These are phyloP conservation scores for Pascua sp. DNA, from an alignment of 1,284 basidiomycete genomes.

Conservation along the genomic window DNA sequence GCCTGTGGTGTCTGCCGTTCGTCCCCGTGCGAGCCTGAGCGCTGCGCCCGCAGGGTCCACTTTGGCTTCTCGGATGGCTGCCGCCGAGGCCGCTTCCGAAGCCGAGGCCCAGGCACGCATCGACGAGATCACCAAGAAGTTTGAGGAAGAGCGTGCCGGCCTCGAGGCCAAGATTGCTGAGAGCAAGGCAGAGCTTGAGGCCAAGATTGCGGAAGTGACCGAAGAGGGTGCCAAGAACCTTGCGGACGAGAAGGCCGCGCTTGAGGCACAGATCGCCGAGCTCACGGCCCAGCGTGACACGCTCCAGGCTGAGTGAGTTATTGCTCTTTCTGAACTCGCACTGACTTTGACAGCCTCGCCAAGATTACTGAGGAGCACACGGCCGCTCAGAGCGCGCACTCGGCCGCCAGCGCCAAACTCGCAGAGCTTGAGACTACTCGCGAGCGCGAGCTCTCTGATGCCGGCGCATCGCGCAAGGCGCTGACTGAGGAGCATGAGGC, in stretches of 20 bases:
- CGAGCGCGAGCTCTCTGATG: conserved; percentile 5
- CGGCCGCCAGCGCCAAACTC: conserved; percentile 10
- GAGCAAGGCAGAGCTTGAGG: conserved; percentile 22
- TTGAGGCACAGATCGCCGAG: conserved; percentile 22
- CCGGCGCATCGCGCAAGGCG: conserved; percentile 3
- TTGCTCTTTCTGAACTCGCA: not conserved
- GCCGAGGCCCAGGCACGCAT: conserved; percentile 13
- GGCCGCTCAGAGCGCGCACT: conserved; percentile 6
- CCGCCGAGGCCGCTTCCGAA: conserved; percentile 11
- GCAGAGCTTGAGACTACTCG: conserved; percentile 12
- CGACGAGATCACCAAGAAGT: conserved; percentile 15
- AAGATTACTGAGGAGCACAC: conserved; percentile 10
- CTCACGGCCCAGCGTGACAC: conserved; percentile 17
- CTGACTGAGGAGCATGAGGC: conserved; percentile 9
- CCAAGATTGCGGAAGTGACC: conserved; percentile 14
- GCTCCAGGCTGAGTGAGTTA: conserved; percentile 31
- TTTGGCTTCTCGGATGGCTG: not conserved
- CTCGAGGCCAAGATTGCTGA: conserved; percentile 24
- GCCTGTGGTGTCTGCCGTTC: conserved; percentile 2
- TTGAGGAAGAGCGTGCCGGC: conserved; percentile 20
- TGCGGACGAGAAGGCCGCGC: conserved; percentile 18
- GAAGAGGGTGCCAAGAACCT: conserved; percentile 10
- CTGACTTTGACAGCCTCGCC: conserved; percentile 4
- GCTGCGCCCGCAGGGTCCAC: conserved; percentile 1
- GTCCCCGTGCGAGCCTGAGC: conserved; percentile 10